Percentiles rank a stretch among this genome's conserved stretches.
phyloP scores from a whole-genome alignment of 306 rosid species.

The Boehmeria nivea region DNA sequence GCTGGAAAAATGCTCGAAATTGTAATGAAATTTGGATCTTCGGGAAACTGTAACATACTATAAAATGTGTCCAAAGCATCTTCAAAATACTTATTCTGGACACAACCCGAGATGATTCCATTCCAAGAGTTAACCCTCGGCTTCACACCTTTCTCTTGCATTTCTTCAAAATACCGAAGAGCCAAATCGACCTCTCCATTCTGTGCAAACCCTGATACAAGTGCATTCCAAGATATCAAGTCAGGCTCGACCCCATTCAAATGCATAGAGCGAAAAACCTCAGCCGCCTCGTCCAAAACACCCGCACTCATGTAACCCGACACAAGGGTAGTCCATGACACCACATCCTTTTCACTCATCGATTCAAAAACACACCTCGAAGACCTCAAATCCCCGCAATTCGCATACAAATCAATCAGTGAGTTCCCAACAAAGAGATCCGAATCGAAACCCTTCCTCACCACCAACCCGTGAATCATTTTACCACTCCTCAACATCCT shows the following conservation, averaged over 20 bases:
- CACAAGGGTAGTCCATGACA: constrained; percentile 43
- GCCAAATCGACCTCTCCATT: constrained; percentile 37
- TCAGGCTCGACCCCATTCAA: constrained; percentile 33
- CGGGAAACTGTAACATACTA: constrained; percentile 29
- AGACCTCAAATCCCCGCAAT: constrained; percentile 36
- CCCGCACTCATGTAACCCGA: constrained; percentile 39
- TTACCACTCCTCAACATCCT: constrained; percentile 24
- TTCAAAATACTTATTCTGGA: constrained; percentile 33
- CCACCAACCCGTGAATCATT: constrained; percentile 36
- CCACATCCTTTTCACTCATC: constrained; percentile 40
- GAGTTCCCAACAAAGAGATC: constrained; percentile 40
- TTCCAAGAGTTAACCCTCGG: constrained; percentile 44
- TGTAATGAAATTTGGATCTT: constrained; percentile 34
- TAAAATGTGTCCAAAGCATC: constrained; percentile 36
- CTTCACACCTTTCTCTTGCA: constrained; percentile 35
- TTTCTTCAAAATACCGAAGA: constrained; percentile 29
- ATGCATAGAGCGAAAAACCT: constrained; percentile 33
- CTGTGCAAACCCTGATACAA: constrained; percentile 40
- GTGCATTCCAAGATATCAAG: constrained; percentile 45
- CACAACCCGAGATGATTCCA: constrained; percentile 43
- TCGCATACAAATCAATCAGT: constrained; percentile 35
- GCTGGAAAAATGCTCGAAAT: constrained; percentile 39
- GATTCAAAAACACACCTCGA: constrained; percentile 29
- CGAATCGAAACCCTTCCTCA: constrained; percentile 22
- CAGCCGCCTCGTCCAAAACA: constrained; percentile 30